A percentile compares a stretch with the other conserved stretches of the same genome.
phyloP scores from a whole-genome alignment of 768 basidiomycete species.

The Russula foetens region DNA sequence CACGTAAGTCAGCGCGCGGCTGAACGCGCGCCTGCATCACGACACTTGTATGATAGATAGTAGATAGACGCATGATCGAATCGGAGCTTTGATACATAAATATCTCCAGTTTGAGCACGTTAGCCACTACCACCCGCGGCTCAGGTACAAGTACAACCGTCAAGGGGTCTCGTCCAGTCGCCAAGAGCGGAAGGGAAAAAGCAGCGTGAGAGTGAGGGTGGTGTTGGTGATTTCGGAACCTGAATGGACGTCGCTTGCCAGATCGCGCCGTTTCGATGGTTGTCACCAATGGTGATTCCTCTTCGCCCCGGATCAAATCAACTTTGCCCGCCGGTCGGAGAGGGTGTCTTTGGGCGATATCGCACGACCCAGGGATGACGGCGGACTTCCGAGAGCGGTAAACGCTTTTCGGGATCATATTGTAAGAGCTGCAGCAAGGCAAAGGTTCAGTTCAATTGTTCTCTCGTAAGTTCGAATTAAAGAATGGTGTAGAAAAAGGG shows the following conservation, averaged over 20 bases:
- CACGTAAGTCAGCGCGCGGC: too few species aligned
- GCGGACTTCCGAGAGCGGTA: slow-evolving; percentile 37
- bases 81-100: background rate
- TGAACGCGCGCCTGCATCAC: too few species aligned
- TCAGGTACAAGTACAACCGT: too few species aligned
- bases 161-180: too few species aligned
- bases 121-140: too few species aligned
- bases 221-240: too few species aligned
- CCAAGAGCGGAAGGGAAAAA: too few species aligned
- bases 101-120: background rate
- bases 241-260: too few species aligned
- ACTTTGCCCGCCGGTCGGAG: background rate
- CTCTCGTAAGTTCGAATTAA: too few species aligned
- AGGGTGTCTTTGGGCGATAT: slow-evolving; percentile 19
- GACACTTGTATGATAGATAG: too few species aligned
- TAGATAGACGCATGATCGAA: background rate
- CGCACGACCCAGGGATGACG: slow-evolving; percentile 37
- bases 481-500: too few species aligned
- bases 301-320: background rate
- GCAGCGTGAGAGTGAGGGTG: too few species aligned
- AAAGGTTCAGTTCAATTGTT: background rate
- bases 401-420: slow-evolving; percentile 36
- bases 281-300: background rate
- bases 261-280: background rate
- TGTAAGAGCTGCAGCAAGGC: slow-evolving; percentile 60